Evolutionary conservation across 495 filamentous ascomycete species (phyloP).

Genomic region (Podospora appendiculata): DNA sequence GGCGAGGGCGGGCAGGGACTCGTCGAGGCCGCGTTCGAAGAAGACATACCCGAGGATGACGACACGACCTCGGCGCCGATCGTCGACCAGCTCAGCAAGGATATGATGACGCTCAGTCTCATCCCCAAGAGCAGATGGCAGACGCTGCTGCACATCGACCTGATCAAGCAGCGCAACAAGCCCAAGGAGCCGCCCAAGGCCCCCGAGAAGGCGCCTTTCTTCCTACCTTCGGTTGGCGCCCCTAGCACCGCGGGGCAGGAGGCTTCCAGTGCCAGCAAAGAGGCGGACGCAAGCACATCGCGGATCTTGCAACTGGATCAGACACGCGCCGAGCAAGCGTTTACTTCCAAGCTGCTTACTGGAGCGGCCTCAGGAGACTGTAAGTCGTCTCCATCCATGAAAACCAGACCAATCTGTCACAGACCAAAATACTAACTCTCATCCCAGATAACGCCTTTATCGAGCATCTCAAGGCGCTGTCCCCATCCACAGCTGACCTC

Average conservation of each 20-base stretch:
- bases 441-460: slow-evolving; percentile 52
- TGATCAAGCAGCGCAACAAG: slow-evolving; percentile 89
- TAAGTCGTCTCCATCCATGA: slow-evolving; percentile 22
- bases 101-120: slow-evolving; percentile 80
- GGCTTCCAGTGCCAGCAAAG: slow-evolving; percentile 6
- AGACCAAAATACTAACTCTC: slow-evolving; percentile 3
- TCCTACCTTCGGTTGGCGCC: slow-evolving; percentile 64
- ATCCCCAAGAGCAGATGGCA: slow-evolving; percentile 91
- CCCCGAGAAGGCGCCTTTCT: slow-evolving; percentile 94
- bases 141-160: slow-evolving; percentile 79
- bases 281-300: slow-evolving; percentile 17
- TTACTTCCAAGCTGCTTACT: slow-evolving; percentile 51
- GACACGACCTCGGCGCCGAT: slow-evolving; percentile 38
- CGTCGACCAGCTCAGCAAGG: slow-evolving; percentile 66
- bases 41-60: slow-evolving; percentile 38
- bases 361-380: slow-evolving; percentile 43
- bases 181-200: slow-evolving; percentile 84
- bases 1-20: slow-evolving; percentile 67
- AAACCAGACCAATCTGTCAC: neutral
- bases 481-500: slow-evolving; percentile 75
- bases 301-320: slow-evolving; percentile 33
- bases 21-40: slow-evolving; percentile 61
- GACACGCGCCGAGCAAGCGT: slow-evolving; percentile 39
- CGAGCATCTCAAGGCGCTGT: slow-evolving; percentile 65
- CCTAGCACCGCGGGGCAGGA: slow-evolving; percentile 8